Conservation (phyloP, 1,139 yeast species). For the Candida tetrigidarum region DNA sequence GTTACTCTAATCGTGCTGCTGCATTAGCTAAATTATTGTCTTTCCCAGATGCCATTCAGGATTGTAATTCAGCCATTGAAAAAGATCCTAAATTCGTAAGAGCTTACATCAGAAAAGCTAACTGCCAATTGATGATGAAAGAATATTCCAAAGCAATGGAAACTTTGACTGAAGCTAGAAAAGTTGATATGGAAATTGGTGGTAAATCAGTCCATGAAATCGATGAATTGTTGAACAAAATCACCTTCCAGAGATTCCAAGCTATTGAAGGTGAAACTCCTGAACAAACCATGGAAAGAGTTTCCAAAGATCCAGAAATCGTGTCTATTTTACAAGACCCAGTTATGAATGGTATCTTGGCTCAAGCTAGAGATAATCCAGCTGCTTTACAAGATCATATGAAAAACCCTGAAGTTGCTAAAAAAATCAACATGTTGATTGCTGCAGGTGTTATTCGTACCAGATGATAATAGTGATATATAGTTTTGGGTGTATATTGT, state of each 20-base stretch:
- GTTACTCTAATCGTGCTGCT: conserved; percentile 98
- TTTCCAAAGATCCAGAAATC: conserved; percentile 92
- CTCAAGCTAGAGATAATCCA: conserved; percentile 94
- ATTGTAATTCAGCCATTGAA: conserved; percentile 88
- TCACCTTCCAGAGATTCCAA: conserved; percentile 77
- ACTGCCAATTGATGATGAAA: conserved; percentile 89
- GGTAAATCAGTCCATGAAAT: conserved; percentile 74
- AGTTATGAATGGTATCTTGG: conserved; percentile 93
- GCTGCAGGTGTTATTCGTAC: conserved; percentile 99
- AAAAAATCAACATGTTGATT: conserved; percentile 86
- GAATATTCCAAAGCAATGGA: conserved; percentile 84
- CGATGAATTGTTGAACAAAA: conserved; percentile 80
- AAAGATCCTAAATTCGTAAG: conserved; percentile 88
- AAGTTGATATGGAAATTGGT: conserved; percentile 66
- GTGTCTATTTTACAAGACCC: conserved; percentile 93
- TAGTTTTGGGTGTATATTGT: conserved; percentile 2
- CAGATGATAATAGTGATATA: too few relatives aligned
- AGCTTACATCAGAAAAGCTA: conserved; percentile 97
- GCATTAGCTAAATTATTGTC: conserved; percentile 93
- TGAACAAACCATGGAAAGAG: conserved; percentile 92
- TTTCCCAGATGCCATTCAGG: conserved; percentile 95
- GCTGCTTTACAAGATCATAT: conserved; percentile 97
- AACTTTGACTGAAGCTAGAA: conserved; percentile 79
- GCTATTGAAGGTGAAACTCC: conserved; percentile 90
- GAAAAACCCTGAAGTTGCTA: conserved; percentile 92